Base-by-base conservation (phyloP, 257 asterid genomes). In the Rhazya stricta region DNA sequence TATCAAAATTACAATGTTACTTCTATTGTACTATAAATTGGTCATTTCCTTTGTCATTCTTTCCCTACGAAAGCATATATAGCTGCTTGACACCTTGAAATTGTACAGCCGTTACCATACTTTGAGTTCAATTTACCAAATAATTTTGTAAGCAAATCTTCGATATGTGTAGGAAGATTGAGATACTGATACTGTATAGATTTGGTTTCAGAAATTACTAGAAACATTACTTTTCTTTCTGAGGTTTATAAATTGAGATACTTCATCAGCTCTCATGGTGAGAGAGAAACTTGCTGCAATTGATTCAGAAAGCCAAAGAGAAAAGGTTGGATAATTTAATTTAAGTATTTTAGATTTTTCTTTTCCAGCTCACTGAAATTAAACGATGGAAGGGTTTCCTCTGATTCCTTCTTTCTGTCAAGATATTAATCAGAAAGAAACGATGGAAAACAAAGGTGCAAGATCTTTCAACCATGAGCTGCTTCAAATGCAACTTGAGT, bases 251-350 rank as follows among this genome's bases (percentile, higher is more conserved):
- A 39, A 90, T n/a, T n/a, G 96, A 83, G 91, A 90, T 67, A 29
- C 80, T 90, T 76, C 84, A 87, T 58, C 92, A 88, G 36, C 63
- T 87, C 30, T 63, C 79, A 4, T 90, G 94, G 96, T 87, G 91
- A 68, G 92, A 89, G 78, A 89, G 84, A 70, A 90, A 90, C 81
- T 75, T 90, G 74, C 50, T 72, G 9, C 69, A 63, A 1, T 85
- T 91, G 74, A 67, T 87, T 15, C 78, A 87, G 61, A 79, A 50
- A 71, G 72, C 83, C 2, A 6, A 29, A 29, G 42, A 29, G 41
- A 45, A 46, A 45, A 45, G 74, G 74, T 69, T 25, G 3, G 32
- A 15, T 66, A 36, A 0, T 58, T 4, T 23, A 53, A 53, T n/a
- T 25, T 56, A 9, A 56, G 11, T 25, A 57, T 57, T 56, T 57